Evolutionary conservation across 805 yeast genomes (phyloP).

Genomic region (Grigorovia yakushimaensis): DNA sequence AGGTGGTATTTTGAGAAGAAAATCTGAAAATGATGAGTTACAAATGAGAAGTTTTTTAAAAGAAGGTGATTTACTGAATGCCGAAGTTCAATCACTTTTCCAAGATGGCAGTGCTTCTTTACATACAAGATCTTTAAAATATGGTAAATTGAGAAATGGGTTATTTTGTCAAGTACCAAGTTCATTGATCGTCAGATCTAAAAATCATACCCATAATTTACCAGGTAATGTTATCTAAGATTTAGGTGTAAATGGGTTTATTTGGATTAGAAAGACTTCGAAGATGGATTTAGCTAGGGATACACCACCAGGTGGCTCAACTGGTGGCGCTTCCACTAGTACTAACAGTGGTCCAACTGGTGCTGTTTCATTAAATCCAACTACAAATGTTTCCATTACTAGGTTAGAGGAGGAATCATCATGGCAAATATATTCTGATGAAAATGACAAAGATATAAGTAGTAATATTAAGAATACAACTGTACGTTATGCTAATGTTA

Average conservation of each 20-base stretch:
- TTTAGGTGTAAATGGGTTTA: slow-evolving; percentile 88
- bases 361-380: slow-evolving; percentile 16
- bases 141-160: slow-evolving; percentile 93
- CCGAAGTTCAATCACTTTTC: slow-evolving; percentile 87
- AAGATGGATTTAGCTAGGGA: slow-evolving; percentile 25
- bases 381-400: slow-evolving; percentile 56
- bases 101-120: slow-evolving; percentile 87
- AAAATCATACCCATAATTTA: slow-evolving; percentile 77
- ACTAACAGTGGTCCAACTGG: slow-evolving; percentile 30
- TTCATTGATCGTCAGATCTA: slow-evolving; percentile 71
- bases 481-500: slow-evolving; percentile 74
- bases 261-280: slow-evolving; percentile 78
- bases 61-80: slow-evolving; percentile 92
- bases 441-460: slow-evolving; percentile 62
- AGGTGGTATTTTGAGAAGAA: slow-evolving; percentile 91
- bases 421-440: slow-evolving; percentile 90
- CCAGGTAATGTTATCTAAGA: slow-evolving; percentile 91
- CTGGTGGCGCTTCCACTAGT: slow-evolving; percentile 16
- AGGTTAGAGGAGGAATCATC: slow-evolving; percentile 87
- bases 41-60: slow-evolving; percentile 91
- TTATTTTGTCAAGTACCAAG: slow-evolving; percentile 72
- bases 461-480: slow-evolving; percentile 58
- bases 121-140: slow-evolving; percentile 90
- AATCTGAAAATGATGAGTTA: slow-evolving; percentile 88
- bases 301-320: slow-evolving; percentile 18